Base-by-base conservation (phyloP, 345 rosid genomes). In the Citrus unshiu region DNA sequence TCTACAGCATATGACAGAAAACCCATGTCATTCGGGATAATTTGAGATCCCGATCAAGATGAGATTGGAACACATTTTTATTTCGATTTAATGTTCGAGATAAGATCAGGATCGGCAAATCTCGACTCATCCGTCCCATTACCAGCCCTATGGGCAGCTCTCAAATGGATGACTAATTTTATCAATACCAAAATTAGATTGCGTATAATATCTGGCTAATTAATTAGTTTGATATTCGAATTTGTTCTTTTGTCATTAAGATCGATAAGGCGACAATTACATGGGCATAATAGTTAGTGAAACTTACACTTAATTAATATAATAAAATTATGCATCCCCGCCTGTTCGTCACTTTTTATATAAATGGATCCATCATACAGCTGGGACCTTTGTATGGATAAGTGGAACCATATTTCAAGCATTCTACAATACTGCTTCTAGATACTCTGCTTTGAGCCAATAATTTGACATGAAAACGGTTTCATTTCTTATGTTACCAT, bases 1-100 rank as follows among this genome's bases (percentile, higher is more conserved):
- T 46, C 0, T 46, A 0, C 3, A 13, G 0, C 2, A 1, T 46
- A 3, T 46, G 1, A 46, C 0, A 13, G 0, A 46, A 46, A 46
- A 13, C 0, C 0, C 0, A 3, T 46, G 3, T 46, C 16, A 43
- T 43, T 3, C 4, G 0, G 0, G 0, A 2, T 10, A 10, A 13
- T 46, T 12, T 3, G 0, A 2, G 5, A 46, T 12, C 0, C 1
- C 5, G 0, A 13, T 46, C 4, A 12, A 0, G 0, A 43, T 10
- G 51, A 46, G 18, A 46, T 13, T 0, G 0, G 0, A 0, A 13
- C 18, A 46, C 1, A 12, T 10, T 46, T 46, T 13, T 3, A 46
- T 46, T 4, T 46, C 0, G 0, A 46, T 46, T 12, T 46, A 43
- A 0, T 43, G 0, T 43, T 43, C 0, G 4, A 10, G 1, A 0